Conservation (phyloP, 2,329 filamentous ascomycete species). For the Claviceps spartinae region DNA sequence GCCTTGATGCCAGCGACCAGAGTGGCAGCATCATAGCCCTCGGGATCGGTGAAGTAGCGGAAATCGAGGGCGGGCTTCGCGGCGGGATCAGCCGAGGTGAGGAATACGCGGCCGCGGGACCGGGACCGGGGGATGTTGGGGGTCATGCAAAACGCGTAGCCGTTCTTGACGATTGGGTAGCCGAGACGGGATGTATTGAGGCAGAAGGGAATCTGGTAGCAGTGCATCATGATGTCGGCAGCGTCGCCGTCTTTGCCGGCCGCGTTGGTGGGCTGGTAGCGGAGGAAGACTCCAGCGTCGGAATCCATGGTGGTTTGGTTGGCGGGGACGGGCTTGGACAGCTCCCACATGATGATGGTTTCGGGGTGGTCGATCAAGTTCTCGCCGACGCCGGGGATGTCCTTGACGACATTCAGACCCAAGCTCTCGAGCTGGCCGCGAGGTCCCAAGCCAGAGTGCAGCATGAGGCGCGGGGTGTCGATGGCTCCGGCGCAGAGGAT, state of each 20-base stretch:
- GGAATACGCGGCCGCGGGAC: constrained; percentile 63
- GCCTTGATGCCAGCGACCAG: constrained; percentile 66
- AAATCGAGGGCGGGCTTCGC: constrained; percentile 79
- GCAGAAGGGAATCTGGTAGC: constrained; percentile 88
- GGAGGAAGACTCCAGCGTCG: constrained; percentile 78
- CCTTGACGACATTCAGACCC: constrained; percentile 40
- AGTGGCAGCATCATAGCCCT: constrained; percentile 73
- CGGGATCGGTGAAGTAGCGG: constrained; percentile 77
- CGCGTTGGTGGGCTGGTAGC: constrained; percentile 60
- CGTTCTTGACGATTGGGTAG: constrained; percentile 48
- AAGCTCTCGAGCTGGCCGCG: constrained; percentile 38
- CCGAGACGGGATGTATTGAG: constrained; percentile 74
- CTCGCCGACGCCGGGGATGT: constrained; percentile 46
- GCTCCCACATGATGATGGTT: constrained; percentile 56
- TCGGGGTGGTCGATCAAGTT: constrained; percentile 49
- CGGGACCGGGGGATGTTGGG: constrained; percentile 79
- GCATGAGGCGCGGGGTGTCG: constrained; percentile 59
- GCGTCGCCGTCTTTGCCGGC: constrained; percentile 55
- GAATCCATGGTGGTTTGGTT: constrained; percentile 88
- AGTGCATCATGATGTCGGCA: constrained; percentile 90
- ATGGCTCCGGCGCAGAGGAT: constrained; percentile 70
- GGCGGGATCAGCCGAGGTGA: constrained; percentile 59
- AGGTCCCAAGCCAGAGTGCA: constrained; percentile 44
- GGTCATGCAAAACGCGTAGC: constrained; percentile 85
- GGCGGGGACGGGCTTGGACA: constrained; percentile 59